Percentiles rank a stretch among this genome's conserved stretches.
Evolutionary conservation across 1,284 basidiomycete genomes (phyloP).

Genomic region (Singerocomus inundabilis): DNA sequence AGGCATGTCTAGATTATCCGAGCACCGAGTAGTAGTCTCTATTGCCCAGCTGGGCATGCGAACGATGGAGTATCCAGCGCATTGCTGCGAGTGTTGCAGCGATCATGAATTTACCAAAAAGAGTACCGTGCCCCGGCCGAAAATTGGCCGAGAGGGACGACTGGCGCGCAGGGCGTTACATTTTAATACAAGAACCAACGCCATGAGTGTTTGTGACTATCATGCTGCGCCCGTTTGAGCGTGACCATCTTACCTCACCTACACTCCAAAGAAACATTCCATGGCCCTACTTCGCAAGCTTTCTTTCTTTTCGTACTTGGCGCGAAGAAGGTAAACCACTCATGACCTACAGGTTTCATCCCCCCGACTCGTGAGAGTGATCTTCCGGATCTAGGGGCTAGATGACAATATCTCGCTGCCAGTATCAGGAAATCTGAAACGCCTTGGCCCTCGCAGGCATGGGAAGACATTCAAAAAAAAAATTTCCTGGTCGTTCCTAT

Average conservation of each 20-base stretch:
- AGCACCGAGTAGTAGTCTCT: no score
- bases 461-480: neutral
- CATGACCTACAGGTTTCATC: neutral
- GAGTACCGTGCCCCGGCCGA: neutral
- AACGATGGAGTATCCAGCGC: no score
- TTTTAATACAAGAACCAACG: no score
- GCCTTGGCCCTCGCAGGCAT: neutral
- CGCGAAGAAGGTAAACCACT: neutral
- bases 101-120: neutral
- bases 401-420: neutral
- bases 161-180: neutral
- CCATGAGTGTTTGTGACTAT: no score
- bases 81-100: no score
- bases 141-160: neutral
- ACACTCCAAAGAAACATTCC: neutral
- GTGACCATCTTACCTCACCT: neutral
- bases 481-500: neutral
- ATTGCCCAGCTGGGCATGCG: no score
- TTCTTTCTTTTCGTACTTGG: neutral
- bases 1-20: no score
- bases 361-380: neutral
- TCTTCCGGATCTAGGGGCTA: neutral
- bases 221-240: neutral
- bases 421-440: conserved; percentile 15
- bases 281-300: neutral